Evolutionary conservation across 2,329 filamentous ascomycete species (phyloP).

Genomic region (Parastagonospora nodorum): DNA sequence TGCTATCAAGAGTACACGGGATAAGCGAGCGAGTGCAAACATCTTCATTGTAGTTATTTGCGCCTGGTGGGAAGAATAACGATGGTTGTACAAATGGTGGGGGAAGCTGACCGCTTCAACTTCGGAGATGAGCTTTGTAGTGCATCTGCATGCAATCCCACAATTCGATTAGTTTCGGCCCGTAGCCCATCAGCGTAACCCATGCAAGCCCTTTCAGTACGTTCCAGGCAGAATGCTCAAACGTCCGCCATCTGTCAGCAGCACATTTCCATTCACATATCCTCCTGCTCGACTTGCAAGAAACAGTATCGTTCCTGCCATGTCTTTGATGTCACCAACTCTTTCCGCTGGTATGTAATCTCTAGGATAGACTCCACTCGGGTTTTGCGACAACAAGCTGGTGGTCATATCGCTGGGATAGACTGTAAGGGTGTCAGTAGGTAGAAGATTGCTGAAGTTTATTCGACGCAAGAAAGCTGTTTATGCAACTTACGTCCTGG

Average conservation of each 20-base stretch:
- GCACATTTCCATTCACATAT: conserved; percentile 59
- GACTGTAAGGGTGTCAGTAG: conserved; percentile 2
- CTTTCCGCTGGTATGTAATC: conserved; percentile 44
- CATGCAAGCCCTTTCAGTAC: conserved; percentile 16
- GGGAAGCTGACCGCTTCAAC: background rate
- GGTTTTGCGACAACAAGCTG: background rate
- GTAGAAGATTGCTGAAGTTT: background rate
- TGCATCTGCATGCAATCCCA: no score
- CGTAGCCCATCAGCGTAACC: no score
- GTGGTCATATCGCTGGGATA: conserved; percentile 10
- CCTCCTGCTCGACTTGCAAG: conserved; percentile 56
- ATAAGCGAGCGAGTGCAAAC: background rate
- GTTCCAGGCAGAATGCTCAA: conserved; percentile 30
- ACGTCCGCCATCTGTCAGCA: conserved; percentile 52
- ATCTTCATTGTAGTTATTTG: no score
- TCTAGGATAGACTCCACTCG: background rate
- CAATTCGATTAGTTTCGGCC: no score
- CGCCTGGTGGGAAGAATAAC: background rate
- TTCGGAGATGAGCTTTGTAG: background rate
- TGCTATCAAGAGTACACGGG: background rate
- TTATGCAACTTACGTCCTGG: conserved; percentile 41
- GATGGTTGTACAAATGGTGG: background rate
- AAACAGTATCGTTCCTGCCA: conserved; percentile 56
- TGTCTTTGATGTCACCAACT: conserved; percentile 52
- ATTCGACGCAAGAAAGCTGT: background rate